A percentile compares a stretch with the other conserved stretches of the same genome.
Evolutionary conservation across 2,329 filamentous ascomycete genomes (phyloP).

Genomic region (Neurospora sp.): DNA sequence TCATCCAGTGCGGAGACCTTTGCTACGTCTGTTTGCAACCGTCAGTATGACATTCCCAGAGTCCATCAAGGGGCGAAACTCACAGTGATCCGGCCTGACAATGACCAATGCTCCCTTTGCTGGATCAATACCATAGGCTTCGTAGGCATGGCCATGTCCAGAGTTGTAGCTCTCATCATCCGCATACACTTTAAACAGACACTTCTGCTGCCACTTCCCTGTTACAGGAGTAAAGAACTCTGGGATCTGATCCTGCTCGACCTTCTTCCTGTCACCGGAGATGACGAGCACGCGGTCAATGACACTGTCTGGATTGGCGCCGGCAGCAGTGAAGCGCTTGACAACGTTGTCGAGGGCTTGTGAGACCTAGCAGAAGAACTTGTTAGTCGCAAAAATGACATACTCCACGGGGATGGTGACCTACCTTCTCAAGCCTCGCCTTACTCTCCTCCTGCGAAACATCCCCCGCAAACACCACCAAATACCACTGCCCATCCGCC

Average conservation of each 20-base stretch:
- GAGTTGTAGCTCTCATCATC: conserved; percentile 45
- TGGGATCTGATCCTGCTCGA: conserved; percentile 44
- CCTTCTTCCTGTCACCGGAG: conserved; percentile 32
- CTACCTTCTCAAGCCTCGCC: conserved; percentile 19
- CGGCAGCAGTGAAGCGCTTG: conserved; percentile 25
- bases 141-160: conserved; percentile 47
- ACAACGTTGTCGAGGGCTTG: conserved; percentile 9
- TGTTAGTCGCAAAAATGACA: not conserved
- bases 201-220: conserved; percentile 44
- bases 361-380: conserved; percentile 6
- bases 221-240: conserved; percentile 44
- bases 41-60: not conserved
- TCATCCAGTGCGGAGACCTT: not conserved
- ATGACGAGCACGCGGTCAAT: conserved; percentile 49
- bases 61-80: conserved; percentile 14
- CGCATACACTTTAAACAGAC: conserved; percentile 47
- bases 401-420: not conserved
- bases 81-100: conserved; percentile 53
- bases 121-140: conserved; percentile 41
- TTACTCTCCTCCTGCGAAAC: conserved; percentile 25
- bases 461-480: conserved; percentile 46
- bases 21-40: not conserved
- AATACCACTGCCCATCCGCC: conserved; percentile 32
- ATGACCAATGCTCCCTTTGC: conserved; percentile 37
- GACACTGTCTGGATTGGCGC: conserved; percentile 38